A percentile compares a stretch with the other conserved stretches of the same genome.
Conservation (phyloP, 352 stramenopile species). For the Globisporangium parvum region DNA sequence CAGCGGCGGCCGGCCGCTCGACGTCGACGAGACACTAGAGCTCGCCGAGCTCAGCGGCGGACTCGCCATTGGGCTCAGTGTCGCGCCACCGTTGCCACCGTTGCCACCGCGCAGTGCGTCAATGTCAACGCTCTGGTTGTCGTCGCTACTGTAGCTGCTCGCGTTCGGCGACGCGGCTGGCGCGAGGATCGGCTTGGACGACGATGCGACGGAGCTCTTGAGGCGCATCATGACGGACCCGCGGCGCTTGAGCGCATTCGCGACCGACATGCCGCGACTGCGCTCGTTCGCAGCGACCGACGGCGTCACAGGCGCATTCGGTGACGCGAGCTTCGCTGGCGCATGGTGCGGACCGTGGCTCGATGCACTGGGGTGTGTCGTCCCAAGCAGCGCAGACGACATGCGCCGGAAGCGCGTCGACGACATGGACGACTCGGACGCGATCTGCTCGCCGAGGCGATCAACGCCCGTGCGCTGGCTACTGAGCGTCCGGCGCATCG, state of each 20-base stretch:
- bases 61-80: constrained; percentile 4
- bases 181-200: background rate
- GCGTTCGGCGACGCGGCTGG: background rate
- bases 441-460: constrained; percentile 11
- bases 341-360: background rate
- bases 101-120: constrained; percentile 2
- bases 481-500: constrained; percentile 27
- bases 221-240: constrained; percentile 16
- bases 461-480: constrained; percentile 17
- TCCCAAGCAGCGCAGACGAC: constrained; percentile 13
- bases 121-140: constrained; percentile 12
- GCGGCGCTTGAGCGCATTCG: constrained; percentile 12
- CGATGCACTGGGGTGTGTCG: background rate
- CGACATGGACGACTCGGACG: constrained; percentile 12
- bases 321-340: constrained; percentile 12
- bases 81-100: background rate
- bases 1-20: constrained; percentile 13
- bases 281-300: background rate
- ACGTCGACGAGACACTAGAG: constrained; percentile 3
- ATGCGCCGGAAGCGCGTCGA: constrained; percentile 17
- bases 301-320: background rate
- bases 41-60: background rate
- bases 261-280: constrained; percentile 24
- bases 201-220: constrained; percentile 3
- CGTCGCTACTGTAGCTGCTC: constrained; percentile 5